Evolutionary conservation across 2,329 filamentous ascomycete species (phyloP).

Genomic region (Plectosphaerella cucumerina): DNA sequence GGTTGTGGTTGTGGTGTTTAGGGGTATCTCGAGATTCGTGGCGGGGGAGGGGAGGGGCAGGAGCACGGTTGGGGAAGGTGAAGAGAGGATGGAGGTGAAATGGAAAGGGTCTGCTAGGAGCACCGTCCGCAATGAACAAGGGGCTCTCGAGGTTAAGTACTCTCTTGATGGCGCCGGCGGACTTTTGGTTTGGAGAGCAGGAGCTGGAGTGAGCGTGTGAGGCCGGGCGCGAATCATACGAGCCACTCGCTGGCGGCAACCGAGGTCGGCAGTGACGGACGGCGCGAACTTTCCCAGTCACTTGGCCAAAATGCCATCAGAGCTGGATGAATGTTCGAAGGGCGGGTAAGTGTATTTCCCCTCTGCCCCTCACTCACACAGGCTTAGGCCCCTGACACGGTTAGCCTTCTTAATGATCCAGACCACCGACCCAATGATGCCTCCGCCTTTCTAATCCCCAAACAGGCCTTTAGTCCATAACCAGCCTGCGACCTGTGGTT

Average conservation of each 20-base stretch:
- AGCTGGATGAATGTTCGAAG: too few relatives aligned
- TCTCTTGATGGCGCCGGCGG: not conserved
- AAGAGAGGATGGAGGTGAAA: slow-evolving; percentile 67
- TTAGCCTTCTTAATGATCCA: too few relatives aligned
- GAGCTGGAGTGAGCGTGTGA: not conserved
- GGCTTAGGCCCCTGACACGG: too few relatives aligned
- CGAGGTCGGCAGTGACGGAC: not conserved
- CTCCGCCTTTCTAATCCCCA: too few relatives aligned
- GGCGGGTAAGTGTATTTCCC: not conserved
- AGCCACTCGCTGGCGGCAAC: slow-evolving; percentile 3
- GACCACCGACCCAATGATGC: too few relatives aligned
- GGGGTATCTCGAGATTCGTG: not conserved
- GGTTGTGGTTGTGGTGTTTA: not conserved
- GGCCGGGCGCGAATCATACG: slow-evolving; percentile 5
- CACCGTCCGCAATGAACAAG: slow-evolving; percentile 50
- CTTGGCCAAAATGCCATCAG: not conserved
- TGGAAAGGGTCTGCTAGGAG: slow-evolving; percentile 70
- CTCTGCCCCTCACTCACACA: not conserved
- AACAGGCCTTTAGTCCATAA: too few relatives aligned
- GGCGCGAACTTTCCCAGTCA: not conserved
- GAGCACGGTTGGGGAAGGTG: slow-evolving; percentile 58
- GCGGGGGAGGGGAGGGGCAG: not conserved
- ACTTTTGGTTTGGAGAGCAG: not conserved
- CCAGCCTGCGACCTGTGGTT: too few relatives aligned
- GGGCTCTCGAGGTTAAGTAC: not conserved